Conservation (phyloP, 2,329 filamentous ascomycete genomes). For the Aspergillus latus region DNA sequence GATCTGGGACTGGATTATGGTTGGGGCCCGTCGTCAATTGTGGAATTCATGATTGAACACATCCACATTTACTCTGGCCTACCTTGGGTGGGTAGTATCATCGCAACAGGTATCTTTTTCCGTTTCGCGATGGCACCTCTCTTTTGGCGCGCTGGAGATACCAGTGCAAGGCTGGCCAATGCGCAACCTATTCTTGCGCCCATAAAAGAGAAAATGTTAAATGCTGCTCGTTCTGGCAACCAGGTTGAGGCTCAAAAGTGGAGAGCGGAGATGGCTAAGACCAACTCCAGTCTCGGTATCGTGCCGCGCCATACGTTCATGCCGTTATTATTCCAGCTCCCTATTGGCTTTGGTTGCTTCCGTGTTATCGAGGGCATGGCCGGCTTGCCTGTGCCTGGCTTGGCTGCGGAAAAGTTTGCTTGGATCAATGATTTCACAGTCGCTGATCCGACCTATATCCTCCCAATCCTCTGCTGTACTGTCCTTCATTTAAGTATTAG, state of each 20-base stretch:
- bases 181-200: slow-evolving; percentile 60
- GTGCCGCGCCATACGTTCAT: slow-evolving; percentile 52
- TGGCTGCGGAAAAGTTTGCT: slow-evolving; percentile 67
- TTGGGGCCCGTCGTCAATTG: slow-evolving; percentile 70
- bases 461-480: slow-evolving; percentile 64
- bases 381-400: slow-evolving; percentile 73
- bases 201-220: slow-evolving; percentile 55
- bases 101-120: slow-evolving; percentile 62
- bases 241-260: slow-evolving; percentile 48
- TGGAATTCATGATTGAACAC: slow-evolving; percentile 78
- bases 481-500: slow-evolving; percentile 60
- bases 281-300: slow-evolving; percentile 59
- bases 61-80: slow-evolving; percentile 72
- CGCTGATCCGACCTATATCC: slow-evolving; percentile 72
- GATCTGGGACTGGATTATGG: slow-evolving; percentile 84
- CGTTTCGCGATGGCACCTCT: slow-evolving; percentile 67
- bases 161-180: slow-evolving; percentile 60
- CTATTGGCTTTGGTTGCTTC: slow-evolving; percentile 79
- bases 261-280: slow-evolving; percentile 48
- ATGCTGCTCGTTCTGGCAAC: slow-evolving; percentile 47
- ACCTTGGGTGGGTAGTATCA: slow-evolving; percentile 80
- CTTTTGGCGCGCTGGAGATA: slow-evolving; percentile 62
- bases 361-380: slow-evolving; percentile 73
- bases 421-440: slow-evolving; percentile 80
- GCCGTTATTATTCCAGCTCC: slow-evolving; percentile 61